Percentiles rank a stretch among this genome's conserved stretches.
phyloP scores from a whole-genome alignment of 805 yeast species.

The Kluyveromyces siamensis region DNA sequence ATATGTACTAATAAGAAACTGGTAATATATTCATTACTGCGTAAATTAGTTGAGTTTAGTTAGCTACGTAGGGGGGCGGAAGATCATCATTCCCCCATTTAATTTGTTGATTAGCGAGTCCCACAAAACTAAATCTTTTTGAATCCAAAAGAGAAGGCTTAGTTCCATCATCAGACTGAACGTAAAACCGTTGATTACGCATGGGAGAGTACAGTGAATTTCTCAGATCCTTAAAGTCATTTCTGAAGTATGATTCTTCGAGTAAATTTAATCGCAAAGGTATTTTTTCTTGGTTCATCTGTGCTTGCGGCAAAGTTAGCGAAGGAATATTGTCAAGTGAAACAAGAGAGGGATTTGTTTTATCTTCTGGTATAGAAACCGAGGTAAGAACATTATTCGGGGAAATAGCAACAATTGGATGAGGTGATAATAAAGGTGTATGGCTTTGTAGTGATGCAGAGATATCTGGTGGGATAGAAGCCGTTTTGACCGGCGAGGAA shows the following conservation, averaged over 20 bases:
- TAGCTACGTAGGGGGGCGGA: constrained; percentile 21
- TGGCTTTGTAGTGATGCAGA: not conserved
- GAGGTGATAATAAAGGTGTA: constrained; percentile 1
- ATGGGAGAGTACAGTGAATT: constrained; percentile 16
- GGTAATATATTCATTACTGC: not conserved
- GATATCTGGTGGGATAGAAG: not conserved
- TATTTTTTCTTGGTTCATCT: constrained; percentile 2
- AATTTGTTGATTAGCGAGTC: constrained; percentile 10
- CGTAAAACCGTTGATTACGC: constrained; percentile 8
- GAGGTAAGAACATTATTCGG: not conserved
- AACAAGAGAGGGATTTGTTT: not conserved
- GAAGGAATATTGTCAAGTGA: not conserved
- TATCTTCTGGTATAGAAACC: not conserved
- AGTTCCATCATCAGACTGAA: constrained; percentile 6
- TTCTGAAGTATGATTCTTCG: constrained; percentile 7
- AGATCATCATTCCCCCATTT: constrained; percentile 25
- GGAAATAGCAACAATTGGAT: not conserved
- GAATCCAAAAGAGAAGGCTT: constrained; percentile 12
- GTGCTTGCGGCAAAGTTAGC: not conserved
- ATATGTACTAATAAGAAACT: not conserved
- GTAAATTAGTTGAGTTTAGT: not conserved
- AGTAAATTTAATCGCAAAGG: constrained; percentile 5
- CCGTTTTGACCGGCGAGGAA: not conserved
- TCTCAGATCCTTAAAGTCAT: constrained; percentile 13
- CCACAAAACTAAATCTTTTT: constrained; percentile 17